A percentile compares a stretch with the other conserved stretches of the same genome.
These are phyloP conservation scores for Beauveria medogensis DNA, from an alignment of 2,329 filamentous ascomycete genomes.

Conservation along the genomic window DNA sequence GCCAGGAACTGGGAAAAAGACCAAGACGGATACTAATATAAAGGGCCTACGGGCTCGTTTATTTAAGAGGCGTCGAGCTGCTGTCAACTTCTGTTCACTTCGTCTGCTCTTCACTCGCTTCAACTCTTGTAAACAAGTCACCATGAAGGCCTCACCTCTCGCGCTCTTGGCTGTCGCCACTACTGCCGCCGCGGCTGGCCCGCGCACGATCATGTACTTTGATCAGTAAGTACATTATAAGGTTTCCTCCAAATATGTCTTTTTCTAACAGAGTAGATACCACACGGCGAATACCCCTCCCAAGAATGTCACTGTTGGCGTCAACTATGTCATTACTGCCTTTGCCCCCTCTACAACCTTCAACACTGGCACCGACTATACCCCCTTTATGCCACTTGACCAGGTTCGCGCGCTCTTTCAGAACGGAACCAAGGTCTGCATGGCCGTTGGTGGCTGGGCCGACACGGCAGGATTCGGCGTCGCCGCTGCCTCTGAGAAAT, in stretches of 20 bases:
- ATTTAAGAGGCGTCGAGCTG: neutral
- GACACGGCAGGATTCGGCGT: conserved; percentile 48
- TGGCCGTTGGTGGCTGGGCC: conserved; percentile 60
- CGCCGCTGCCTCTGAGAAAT: conserved; percentile 38
- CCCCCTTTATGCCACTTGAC: conserved; percentile 44
- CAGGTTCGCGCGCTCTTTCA: conserved; percentile 45
- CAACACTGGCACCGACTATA: conserved; percentile 34
- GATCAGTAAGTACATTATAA: conserved; percentile 30
- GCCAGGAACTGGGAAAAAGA: neutral
- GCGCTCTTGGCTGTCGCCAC: conserved; percentile 14
- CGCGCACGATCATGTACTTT: conserved; percentile 34
- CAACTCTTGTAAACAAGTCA: neutral
- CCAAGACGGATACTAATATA: neutral
- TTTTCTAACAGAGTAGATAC: conserved; percentile 23
- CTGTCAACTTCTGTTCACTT: neutral
- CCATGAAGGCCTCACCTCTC: neutral
- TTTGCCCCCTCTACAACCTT: conserved; percentile 46
- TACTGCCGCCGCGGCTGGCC: conserved; percentile 16
- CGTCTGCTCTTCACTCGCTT: neutral
- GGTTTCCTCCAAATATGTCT: no score
- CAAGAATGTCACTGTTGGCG: conserved; percentile 30
- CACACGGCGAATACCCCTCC: conserved; percentile 29
- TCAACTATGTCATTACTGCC: conserved; percentile 48
- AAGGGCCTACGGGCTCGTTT: neutral
- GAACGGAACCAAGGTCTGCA: conserved; percentile 48